Evolutionary conservation across 2,329 filamentous ascomycete genomes (phyloP).

Genomic region (Aspergillus luchuensis): DNA sequence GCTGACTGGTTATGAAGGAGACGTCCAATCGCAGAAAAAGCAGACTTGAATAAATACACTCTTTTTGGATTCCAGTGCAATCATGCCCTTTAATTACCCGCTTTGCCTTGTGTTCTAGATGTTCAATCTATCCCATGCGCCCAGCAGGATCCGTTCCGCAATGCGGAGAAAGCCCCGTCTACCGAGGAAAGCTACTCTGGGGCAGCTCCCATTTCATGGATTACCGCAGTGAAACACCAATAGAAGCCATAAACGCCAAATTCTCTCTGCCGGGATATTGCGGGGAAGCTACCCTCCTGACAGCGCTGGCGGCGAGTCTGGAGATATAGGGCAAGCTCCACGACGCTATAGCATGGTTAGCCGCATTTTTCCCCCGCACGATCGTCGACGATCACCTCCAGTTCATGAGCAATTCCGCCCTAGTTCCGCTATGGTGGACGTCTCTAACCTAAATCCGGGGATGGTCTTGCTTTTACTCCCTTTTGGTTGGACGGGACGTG

Average conservation of each 20-base stretch:
- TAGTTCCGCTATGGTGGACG: background rate
- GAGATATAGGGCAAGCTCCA: background rate
- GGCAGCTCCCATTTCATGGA: background rate
- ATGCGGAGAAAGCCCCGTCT: slow-evolving; percentile 8
- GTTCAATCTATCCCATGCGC: background rate
- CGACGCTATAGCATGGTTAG: background rate
- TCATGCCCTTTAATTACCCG: background rate
- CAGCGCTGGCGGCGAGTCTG: background rate
- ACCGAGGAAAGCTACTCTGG: background rate
- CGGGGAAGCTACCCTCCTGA: background rate
- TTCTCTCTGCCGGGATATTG: background rate
- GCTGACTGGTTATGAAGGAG: background rate
- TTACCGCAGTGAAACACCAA: background rate
- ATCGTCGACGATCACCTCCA: background rate
- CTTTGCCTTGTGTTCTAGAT: background rate
- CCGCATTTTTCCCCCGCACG: slow-evolving; percentile 2
- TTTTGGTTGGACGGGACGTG: background rate
- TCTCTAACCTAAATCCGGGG: slow-evolving; percentile 1
- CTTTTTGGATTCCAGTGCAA: background rate
- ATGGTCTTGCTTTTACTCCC: background rate
- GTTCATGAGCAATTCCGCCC: slow-evolving; percentile 1
- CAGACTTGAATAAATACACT: background rate
- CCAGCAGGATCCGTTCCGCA: slow-evolving; percentile 4
- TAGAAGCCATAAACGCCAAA: background rate
- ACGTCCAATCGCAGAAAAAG: background rate